Base-by-base conservation (phyloP, 768 basidiomycete species). In the Boletus rubropictus region DNA sequence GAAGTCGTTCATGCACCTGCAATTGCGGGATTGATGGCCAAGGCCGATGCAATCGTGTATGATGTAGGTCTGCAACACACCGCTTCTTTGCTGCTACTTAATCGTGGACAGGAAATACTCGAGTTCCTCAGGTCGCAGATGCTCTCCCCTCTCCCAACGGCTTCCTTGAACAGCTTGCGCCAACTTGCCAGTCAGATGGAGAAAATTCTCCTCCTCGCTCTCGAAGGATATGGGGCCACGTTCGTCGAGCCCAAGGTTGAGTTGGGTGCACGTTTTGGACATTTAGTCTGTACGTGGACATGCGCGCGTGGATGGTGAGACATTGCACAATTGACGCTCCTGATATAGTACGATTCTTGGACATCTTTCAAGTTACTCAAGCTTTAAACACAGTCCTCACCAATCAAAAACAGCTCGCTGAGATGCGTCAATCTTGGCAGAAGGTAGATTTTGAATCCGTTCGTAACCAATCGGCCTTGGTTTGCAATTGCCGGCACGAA, bases 231-330 rank as follows among this genome's bases (percentile, higher is more conserved):
- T 50, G 87, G 86, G 15, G 86, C 87, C 58, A 90, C 89, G 14
- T 92, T 93, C 66, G 86, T 91, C 33, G 89, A 90, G 64, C 89
- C 90, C 39, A 91, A 91, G 64, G 89, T 93, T 28, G 91, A 93
- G 60, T 71, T 93, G 46, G 89, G 89, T 17, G 89, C 90, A 32
- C 84, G 91, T 27, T 92, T 93, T 62, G 89, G 89, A 2, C 91
- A 93, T 63, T 78, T 93, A 44, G 86, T 93, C 63, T 78, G 88
- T 89, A 57, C 69, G 86, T 88, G 39, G 29, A 42, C 28, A 15
- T n/a, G n/a, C 17, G 39, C 10, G 0, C 15, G 6, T 11, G 39
- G n/a, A 17, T 34, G 25, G 29, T 27, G 20, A 39, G 12, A 18
- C 18, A 28, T 35, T 1, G 11, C 29, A 37, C 31, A 29, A 39